Evolutionary conservation across 169 alveolate genomes (phyloP).

Genomic region (Cystoisospora suis): DNA sequence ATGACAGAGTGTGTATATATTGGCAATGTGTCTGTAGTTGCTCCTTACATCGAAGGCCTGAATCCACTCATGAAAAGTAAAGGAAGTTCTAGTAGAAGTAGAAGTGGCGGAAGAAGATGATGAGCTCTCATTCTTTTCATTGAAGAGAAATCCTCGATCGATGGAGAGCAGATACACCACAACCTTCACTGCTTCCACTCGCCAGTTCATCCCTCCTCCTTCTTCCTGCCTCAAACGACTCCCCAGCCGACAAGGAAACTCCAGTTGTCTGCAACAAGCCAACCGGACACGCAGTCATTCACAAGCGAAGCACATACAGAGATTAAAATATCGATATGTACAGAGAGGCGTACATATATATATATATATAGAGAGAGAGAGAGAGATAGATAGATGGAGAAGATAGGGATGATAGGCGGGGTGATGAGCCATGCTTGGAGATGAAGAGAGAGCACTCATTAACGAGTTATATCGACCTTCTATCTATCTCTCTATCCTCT

Average conservation of each 20-base stretch:
- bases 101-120: no score
- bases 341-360: no score
- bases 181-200: neutral
- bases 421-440: no score
- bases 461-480: no score
- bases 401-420: no score
- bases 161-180: constrained; percentile 3
- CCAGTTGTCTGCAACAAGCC: neutral
- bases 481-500: no score
- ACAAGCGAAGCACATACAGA: no score
- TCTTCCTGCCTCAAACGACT: constrained; percentile 1
- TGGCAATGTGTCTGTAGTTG: neutral
- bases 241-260: constrained; percentile 12
- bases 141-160: constrained; percentile 2
- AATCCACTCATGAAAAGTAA: neutral
- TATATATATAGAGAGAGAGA: neutral
- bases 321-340: no score
- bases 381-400: no score
- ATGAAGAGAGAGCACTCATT: no score
- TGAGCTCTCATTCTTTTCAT: no score
- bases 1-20: neutral
- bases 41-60: constrained; percentile 22
- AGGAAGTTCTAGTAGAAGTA: no score
- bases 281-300: neutral
- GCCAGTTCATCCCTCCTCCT: constrained; percentile 1